Base-by-base conservation (phyloP, 805 yeast species). In the Lachancea lanzarotensis region DNA sequence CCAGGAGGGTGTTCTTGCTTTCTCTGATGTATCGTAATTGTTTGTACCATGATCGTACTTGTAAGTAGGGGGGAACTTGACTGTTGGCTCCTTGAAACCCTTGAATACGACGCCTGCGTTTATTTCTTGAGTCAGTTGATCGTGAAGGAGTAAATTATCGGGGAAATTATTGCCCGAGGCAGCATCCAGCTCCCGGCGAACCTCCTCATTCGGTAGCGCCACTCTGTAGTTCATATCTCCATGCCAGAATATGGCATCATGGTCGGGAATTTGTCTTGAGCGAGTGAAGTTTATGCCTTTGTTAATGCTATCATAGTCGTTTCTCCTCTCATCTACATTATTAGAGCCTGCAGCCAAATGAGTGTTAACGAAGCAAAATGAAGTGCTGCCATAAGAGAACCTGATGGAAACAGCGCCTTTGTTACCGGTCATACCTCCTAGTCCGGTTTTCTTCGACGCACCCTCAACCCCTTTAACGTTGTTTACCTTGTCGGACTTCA, bases 381-480 rank as follows among this genome's bases (percentile, higher is more conserved):
- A 72, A 0, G 96, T 83, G 27, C 80, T 75, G 1, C 93, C 93
- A 63, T 76, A 87, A 41, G 83, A 78, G 65, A 91, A 85, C 49
- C 96, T 74, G 13, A 93, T 87, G 0, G 95, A 96, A 48, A 90
- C 95, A 3, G 95, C 96, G 37, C 98, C 98, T 63, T 91, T 91
- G 62, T 93, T 91, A 15, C 97, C 98, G 0, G 98, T 79, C 69
- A 93, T 91, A 37, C 98, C 98, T 32, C 97, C 96, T 44, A 93
- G 70, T 0, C 98, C 98, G 0, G 98, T 91, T 65, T 91, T 91
- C 56, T 90, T 91, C 11, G 85, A 76, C n/a, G 90, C 76, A n/a
- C 97, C 97, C 53, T 89, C 90, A 4, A 93, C 96, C 56, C 84
- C 82, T 12, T 86, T 84, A 3, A 93, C 80, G 43, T 71, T 59